Evolutionary conservation across 2,329 filamentous ascomycete species (phyloP), one percentile per base, ranked within the genome.

Genomic region (Pseudocercospora fuligena): DNA sequence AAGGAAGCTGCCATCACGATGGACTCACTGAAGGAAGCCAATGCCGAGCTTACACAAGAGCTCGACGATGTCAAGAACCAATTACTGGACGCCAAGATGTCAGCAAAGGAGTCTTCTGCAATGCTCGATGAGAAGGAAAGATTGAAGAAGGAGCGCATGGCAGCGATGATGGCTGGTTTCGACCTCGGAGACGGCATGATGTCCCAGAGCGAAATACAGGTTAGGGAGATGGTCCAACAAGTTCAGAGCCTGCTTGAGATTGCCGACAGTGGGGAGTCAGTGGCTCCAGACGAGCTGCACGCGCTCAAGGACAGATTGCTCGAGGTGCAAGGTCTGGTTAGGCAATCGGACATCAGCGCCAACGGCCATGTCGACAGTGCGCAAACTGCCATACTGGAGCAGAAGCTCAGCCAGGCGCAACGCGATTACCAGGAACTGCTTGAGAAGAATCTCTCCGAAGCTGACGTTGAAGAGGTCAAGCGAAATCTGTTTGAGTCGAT

Each of bases 101-200:
- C 89, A 73, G 93, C 94, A 65, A 97, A 95, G 82, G 95, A 98
- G 82, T 94, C 92, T 1, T 93, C 88, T 53, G 93, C 93, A 8
- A 90, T 93, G 16, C 83, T 96, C 21, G 94, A 98, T 73, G 95
- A 98, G 81, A 99, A 99, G 85, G 96, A 98, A 82, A 94, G 93
- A 85, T 94, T 93, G 83, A 99, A 99, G 86, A 93, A 94, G 0
- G 95, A 99, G 82, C 95, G 96, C 82, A 99, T 99, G 95, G 95
- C 95, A 51, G 92, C 97, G 86, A 99, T 99, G 95, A 97, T 99
- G 94, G 95, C 95, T 66, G 93, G 94, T 3, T 98, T 99, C 75
- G 94, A 99, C 76, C 87, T 99, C 36, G 94, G 93, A 53, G 90
- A 91, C 58, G 94, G 97, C 65, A 90, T 96, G 33, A 97, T 98